Evolutionary conservation across 805 yeast species (phyloP), one percentile per base, ranked within the genome.

Genomic region (Wickerhamomyces tratensis): DNA sequence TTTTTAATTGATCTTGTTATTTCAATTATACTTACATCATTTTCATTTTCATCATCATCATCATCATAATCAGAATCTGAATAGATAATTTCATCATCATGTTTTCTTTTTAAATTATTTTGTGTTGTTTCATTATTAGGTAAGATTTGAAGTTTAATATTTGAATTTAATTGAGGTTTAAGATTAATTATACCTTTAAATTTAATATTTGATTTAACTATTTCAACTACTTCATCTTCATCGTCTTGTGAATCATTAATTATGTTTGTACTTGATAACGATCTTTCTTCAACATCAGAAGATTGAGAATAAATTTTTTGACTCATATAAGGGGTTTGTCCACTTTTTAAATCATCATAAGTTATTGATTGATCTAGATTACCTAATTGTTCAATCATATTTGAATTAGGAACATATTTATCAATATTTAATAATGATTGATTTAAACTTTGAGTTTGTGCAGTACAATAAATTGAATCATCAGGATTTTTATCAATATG

Each of bases 21-120:
- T 37, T 54, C 61, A 35, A 56, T 52, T 13, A 56, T 44, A 40
- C 59, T 54, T 25, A 49, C 41, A 29, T 51, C 47, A 1, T 53
- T 38, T 29, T 48, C 53, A n/a, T 41, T 36, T 5, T 25, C 36
- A 27, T 15, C 33, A 14, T 33, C 7, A 43, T 50, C 11, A 47
- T 47, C 2, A 41, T 27, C 14, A 10, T 11, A 8, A 35, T 25
- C 5, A 36, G 27, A 3, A 25, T 25, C 52, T 46, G 40, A 52
- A 51, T 26, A 44, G 40, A 4, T 45, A 7, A 9, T 6, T 6
- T 14, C 42, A 30, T 13, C 44, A 45, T 5, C 51, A 47, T 12
- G 53, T 48, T 6, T n/a, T 8, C 31, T 26, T 43, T 14, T 35
- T 15, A 4, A 6, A 31, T 2, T 10, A 35, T 14, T 20, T 11